These are phyloP conservation scores for Haematococcus lacustris DNA, from an alignment of 139 green algal species.

Conservation along the genomic window DNA sequence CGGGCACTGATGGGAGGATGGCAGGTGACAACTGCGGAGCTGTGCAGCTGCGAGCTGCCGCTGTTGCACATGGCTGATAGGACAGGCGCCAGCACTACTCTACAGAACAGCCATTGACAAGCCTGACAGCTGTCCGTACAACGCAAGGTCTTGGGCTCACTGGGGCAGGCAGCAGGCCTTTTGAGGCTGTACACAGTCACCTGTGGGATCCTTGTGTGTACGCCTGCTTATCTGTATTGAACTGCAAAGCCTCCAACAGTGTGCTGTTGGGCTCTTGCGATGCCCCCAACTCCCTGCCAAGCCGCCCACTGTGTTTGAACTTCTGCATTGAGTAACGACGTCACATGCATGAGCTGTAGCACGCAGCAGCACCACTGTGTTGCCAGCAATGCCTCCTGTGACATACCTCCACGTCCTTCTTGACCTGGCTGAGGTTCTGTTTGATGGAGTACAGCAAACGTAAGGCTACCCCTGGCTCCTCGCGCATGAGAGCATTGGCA, in stretches of 20 bases:
- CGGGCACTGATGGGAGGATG: no score
- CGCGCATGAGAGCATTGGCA: conserved; percentile 53
- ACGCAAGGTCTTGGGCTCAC: no score
- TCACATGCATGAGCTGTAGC: neutral
- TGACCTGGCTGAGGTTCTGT: conserved; percentile 33
- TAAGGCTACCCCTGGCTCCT: conserved; percentile 49
- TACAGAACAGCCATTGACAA: no score
- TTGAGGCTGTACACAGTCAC: no score
- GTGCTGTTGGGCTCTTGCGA: conserved; percentile 28
- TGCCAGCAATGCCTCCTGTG: neutral
- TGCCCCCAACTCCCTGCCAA: conserved; percentile 28
- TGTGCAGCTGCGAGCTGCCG: no score
- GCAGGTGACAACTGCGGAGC: no score
- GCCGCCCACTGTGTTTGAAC: conserved; percentile 27
- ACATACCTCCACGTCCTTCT: conserved; percentile 37
- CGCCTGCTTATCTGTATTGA: conserved; percentile 31
- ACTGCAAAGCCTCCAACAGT: conserved; percentile 44
- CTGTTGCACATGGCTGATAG: no score
- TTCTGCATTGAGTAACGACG: conserved; percentile 19
- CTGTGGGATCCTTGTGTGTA: conserved; percentile 24
- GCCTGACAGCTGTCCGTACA: no score
- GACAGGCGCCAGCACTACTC: no score
- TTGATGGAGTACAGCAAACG: conserved; percentile 59
- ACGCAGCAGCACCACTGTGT: neutral
- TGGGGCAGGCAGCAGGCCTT: no score